Evolutionary conservation across 2,329 filamentous ascomycete genomes (phyloP).

Genomic region (Aphanocladium album): DNA sequence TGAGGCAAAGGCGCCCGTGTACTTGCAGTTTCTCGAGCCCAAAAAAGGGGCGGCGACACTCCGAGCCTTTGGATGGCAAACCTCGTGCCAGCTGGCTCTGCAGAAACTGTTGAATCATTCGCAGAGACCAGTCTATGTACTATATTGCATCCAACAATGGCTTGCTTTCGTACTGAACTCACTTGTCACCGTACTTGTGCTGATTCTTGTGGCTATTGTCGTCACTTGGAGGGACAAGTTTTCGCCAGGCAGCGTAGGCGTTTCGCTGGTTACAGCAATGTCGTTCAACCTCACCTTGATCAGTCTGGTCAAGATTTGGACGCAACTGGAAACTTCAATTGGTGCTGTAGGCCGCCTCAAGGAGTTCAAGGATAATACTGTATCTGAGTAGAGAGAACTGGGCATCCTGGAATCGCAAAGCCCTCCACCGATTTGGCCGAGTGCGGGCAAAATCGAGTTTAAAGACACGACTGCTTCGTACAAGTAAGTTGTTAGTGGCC

Average conservation of each 20-base stretch:
- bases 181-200: conserved; percentile 38
- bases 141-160: conserved; percentile 46
- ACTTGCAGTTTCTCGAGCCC: conserved; percentile 24
- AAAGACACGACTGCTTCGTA: conserved; percentile 21
- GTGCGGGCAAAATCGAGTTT: conserved; percentile 22
- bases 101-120: conserved; percentile 28
- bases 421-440: conserved; percentile 23
- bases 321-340: conserved; percentile 23
- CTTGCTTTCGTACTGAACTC: conserved; percentile 43
- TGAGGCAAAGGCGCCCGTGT: conserved; percentile 26
- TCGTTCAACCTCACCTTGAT: conserved; percentile 24
- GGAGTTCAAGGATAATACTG: conserved; percentile 20
- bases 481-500: not conserved
- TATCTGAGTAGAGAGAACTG: conserved; percentile 19
- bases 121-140: conserved; percentile 32
- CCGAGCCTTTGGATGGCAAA: conserved; percentile 30
- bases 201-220: conserved; percentile 39
- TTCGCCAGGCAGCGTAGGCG: conserved; percentile 24
- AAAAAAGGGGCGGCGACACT: conserved; percentile 23
- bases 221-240: conserved; percentile 27
- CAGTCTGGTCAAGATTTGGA: conserved; percentile 29
- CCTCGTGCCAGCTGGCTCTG: conserved; percentile 16
- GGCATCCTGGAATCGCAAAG: conserved; percentile 12
- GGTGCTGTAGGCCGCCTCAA: conserved; percentile 24
- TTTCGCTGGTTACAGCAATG: conserved; percentile 24